Percentiles rank a stretch among this genome's conserved stretches.
phyloP scores from a whole-genome alignment of 768 basidiomycete genomes.

The Psilocybe cubensis region DNA sequence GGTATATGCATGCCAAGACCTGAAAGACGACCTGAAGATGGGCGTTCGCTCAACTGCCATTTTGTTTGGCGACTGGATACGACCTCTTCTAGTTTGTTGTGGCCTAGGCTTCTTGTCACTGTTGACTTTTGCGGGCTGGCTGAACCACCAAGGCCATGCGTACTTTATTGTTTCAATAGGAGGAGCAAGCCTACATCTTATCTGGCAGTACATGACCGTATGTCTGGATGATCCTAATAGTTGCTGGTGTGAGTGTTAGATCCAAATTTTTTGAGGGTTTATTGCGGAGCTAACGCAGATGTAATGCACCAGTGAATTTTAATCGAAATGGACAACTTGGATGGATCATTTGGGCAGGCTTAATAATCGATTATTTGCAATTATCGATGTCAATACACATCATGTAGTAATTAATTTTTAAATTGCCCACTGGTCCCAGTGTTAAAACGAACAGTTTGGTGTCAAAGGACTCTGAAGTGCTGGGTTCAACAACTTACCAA shows the following conservation, averaged over 20 bases:
- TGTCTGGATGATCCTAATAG: constrained; percentile 46
- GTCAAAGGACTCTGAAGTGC: no score
- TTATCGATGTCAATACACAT: not conserved
- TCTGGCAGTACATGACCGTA: constrained; percentile 51
- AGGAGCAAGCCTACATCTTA: constrained; percentile 44
- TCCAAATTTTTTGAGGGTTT: not conserved
- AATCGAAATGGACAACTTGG: constrained; percentile 50
- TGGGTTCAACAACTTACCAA: no score
- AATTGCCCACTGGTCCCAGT: no score
- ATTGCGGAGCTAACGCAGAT: not conserved
- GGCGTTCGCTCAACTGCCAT: constrained; percentile 82
- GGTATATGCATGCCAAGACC: constrained; percentile 82
- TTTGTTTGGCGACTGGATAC: constrained; percentile 64
- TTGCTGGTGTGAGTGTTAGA: constrained; percentile 44
- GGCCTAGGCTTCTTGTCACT: constrained; percentile 53
- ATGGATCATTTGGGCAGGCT: constrained; percentile 49
- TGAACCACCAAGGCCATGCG: constrained; percentile 53
- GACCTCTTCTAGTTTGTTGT: constrained; percentile 57
- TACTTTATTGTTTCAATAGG: constrained; percentile 51
- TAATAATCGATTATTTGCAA: constrained; percentile 40
- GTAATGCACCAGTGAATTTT: constrained; percentile 40
- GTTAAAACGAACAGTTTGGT: no score
- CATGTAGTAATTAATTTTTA: no score
- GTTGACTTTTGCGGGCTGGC: constrained; percentile 54
- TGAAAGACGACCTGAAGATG: constrained; percentile 69